These are phyloP conservation scores for Caloboletus firmus DNA, from an alignment of 1,284 basidiomycete species.

Conservation along the genomic window DNA sequence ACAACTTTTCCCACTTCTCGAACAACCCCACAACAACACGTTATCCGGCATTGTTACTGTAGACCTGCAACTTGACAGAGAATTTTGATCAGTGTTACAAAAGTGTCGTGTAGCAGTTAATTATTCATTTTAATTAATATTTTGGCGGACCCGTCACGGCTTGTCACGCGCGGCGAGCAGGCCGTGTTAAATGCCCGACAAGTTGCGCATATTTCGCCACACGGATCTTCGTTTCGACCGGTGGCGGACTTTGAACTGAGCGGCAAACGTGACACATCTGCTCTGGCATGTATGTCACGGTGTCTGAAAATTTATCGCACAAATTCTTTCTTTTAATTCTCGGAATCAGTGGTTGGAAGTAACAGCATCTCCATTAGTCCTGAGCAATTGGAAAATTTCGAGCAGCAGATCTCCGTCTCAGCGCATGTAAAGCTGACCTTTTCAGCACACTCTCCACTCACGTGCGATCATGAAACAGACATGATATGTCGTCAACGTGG, in stretches of 20 bases:
- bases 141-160: neutral
- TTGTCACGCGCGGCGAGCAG: neutral
- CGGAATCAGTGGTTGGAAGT: neutral
- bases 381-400: neutral
- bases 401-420: neutral
- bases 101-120: no score
- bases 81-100: neutral
- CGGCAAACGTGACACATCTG: neutral
- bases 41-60: neutral
- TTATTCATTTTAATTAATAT: no score
- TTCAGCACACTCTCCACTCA: neutral
- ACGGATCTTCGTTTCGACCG: neutral
- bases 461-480: constrained; percentile 9
- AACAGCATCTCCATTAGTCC: neutral
- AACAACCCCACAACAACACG: neutral
- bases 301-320: neutral
- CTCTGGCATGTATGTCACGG: neutral
- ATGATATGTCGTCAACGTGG: constrained; percentile 14
- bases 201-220: neutral
- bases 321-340: neutral
- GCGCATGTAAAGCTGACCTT: neutral
- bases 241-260: neutral
- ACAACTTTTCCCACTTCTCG: neutral
- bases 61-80: neutral
- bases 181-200: neutral